Conservation (phyloP, 495 filamentous ascomycete species). For the Sporormia fimetaria region DNA sequence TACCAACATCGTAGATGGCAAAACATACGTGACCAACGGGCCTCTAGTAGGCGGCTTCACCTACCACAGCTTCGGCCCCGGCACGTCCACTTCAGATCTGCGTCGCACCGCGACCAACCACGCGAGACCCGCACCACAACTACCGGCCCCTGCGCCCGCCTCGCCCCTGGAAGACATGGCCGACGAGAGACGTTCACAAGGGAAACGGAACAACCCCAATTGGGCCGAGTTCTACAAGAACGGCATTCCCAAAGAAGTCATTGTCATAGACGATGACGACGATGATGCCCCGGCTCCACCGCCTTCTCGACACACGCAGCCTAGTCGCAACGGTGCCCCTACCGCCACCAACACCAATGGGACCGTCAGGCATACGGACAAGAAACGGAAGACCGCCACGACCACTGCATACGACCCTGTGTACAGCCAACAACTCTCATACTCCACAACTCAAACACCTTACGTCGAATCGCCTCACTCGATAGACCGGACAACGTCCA, state of each 20-base stretch:
- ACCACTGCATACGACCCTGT: conserved; percentile 54
- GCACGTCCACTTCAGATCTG: conserved; percentile 26
- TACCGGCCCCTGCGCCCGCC: conserved; percentile 6
- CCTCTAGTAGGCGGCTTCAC: conserved; percentile 22
- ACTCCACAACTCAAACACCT: conserved; percentile 60
- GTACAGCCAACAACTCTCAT: conserved; percentile 49
- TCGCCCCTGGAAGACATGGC: conserved; percentile 5
- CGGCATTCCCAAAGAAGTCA: conserved; percentile 83
- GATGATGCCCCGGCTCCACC: conserved; percentile 40
- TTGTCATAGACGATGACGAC: conserved; percentile 88
- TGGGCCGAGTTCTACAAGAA: conserved; percentile 90
- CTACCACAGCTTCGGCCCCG: conserved; percentile 27
- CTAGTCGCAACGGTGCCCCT: conserved; percentile 11
- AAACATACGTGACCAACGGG: conserved; percentile 18
- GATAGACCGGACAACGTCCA: conserved; percentile 77
- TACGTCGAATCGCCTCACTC: conserved; percentile 55
- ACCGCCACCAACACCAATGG: conserved; percentile 28
- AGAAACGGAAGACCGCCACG: conserved; percentile 52
- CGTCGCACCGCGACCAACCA: conserved; percentile 26
- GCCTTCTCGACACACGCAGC: conserved; percentile 6
- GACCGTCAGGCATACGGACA: conserved; percentile 45
- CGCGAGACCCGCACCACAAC: conserved; percentile 18
- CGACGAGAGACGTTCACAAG: conserved; percentile 9
- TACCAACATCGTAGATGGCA: conserved; percentile 27
- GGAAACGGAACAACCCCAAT: conserved; percentile 37